Percentiles rank a stretch among this genome's conserved stretches.
Conservation (phyloP, 2,329 filamentous ascomycete genomes). For the Claviceps spartinae region DNA sequence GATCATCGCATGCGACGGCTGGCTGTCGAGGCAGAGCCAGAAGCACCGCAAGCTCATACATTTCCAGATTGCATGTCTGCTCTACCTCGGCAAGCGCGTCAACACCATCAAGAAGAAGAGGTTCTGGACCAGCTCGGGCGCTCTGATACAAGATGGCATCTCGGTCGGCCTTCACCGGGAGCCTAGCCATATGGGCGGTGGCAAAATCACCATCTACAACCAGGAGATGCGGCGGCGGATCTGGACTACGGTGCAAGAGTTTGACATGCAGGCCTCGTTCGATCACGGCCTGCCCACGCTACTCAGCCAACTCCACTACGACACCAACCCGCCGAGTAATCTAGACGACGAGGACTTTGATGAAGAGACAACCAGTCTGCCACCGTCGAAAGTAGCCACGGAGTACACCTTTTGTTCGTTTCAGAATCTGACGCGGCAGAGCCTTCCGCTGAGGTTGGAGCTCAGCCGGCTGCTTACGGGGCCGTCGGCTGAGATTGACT, state of each 20-base stretch:
- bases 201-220: slow-evolving; percentile 43
- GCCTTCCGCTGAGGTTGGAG: slow-evolving; percentile 41
- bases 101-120: slow-evolving; percentile 53
- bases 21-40: slow-evolving; percentile 42
- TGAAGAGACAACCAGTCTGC: slow-evolving; percentile 36
- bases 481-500: slow-evolving; percentile 40
- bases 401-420: slow-evolving; percentile 48
- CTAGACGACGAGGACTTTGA: slow-evolving; percentile 45
- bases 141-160: slow-evolving; percentile 43
- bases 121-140: slow-evolving; percentile 45
- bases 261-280: slow-evolving; percentile 48
- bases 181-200: slow-evolving; percentile 38
- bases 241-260: slow-evolving; percentile 48
- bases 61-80: slow-evolving; percentile 44
- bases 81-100: slow-evolving; percentile 47
- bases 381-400: slow-evolving; percentile 34
- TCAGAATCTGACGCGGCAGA: slow-evolving; percentile 43
- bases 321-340: slow-evolving; percentile 41
- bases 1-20: slow-evolving; percentile 41
- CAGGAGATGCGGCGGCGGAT: slow-evolving; percentile 48
- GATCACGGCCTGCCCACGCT: slow-evolving; percentile 47
- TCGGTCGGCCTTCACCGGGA: slow-evolving; percentile 46
- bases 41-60: slow-evolving; percentile 48
- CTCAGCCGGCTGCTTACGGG: slow-evolving; percentile 43
- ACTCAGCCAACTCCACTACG: slow-evolving; percentile 41